phyloP scores from a whole-genome alignment of 1,139 yeast species.

The Candida sp. region DNA sequence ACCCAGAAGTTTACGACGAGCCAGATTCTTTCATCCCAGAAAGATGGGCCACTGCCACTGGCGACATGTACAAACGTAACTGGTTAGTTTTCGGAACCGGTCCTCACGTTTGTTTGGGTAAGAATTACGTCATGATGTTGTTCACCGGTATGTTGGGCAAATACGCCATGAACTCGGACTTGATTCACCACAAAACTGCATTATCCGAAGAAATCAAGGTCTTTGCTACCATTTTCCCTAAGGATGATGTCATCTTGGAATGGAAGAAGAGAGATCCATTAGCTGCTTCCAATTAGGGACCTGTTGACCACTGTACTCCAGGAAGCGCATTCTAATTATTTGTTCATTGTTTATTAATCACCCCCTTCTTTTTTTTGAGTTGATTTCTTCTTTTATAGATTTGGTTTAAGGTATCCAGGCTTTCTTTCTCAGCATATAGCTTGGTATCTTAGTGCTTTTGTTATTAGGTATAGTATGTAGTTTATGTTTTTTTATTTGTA shows the following conservation, averaged over 20 bases:
- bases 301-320: neutral
- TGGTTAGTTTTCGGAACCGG: conserved; percentile 99
- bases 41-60: conserved; percentile 70
- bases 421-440: neutral
- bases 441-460: neutral
- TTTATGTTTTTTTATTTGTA: neutral
- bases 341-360: neutral
- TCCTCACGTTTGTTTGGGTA: conserved; percentile 95
- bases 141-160: conserved; percentile 92
- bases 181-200: conserved; percentile 81
- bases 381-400: neutral
- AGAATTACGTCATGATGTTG: conserved; percentile 89
- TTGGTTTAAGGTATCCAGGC: neutral
- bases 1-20: conserved; percentile 92
- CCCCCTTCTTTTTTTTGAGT: neutral
- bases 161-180: conserved; percentile 77
- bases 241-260: conserved; percentile 86
- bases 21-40: conserved; percentile 97
- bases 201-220: conserved; percentile 91
- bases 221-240: conserved; percentile 97
- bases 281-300: conserved; percentile 1
- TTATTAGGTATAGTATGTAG: neutral
- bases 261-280: conserved; percentile 69
- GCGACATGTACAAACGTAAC: conserved; percentile 72
- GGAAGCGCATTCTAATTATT: neutral